phyloP scores from a whole-genome alignment of 257 asterid species.

The Solanum corneliomulleri region DNA sequence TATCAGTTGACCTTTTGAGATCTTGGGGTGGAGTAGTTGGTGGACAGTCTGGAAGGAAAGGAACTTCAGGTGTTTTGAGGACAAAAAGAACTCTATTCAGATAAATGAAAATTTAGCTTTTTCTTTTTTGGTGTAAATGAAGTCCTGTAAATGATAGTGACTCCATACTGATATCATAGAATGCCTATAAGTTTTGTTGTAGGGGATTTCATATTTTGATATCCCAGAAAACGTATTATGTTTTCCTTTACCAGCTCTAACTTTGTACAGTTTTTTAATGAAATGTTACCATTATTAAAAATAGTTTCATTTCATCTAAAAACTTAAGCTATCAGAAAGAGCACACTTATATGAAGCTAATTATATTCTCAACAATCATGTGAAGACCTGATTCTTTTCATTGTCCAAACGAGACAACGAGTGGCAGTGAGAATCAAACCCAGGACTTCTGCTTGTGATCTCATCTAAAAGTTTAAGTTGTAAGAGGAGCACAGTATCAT shows the following conservation, averaged over 20 bases:
- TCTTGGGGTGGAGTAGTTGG: background rate
- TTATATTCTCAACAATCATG: background rate
- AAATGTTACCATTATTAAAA: background rate
- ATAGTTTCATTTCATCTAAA: background rate
- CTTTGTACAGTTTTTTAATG: background rate
- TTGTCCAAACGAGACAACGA: background rate
- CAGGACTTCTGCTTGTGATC: background rate
- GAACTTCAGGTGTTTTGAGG: background rate
- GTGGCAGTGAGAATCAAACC: background rate
- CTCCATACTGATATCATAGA: background rate
- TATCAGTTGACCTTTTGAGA: background rate
- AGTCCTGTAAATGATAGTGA: background rate
- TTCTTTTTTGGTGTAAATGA: background rate
- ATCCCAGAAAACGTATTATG: background rate
- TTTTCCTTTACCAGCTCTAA: background rate
- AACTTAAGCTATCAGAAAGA: background rate
- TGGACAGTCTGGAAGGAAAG: background rate
- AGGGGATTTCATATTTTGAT: background rate
- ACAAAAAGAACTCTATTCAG: background rate
- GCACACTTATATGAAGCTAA: background rate
- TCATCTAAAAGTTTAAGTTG: background rate
- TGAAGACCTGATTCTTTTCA: background rate
- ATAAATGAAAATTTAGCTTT: no score
- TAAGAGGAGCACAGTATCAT: background rate
- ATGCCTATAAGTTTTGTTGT: background rate